Evolutionary conservation across 2,329 filamentous ascomycete genomes (phyloP).

Genomic region (Thielaviopsis musarum): DNA sequence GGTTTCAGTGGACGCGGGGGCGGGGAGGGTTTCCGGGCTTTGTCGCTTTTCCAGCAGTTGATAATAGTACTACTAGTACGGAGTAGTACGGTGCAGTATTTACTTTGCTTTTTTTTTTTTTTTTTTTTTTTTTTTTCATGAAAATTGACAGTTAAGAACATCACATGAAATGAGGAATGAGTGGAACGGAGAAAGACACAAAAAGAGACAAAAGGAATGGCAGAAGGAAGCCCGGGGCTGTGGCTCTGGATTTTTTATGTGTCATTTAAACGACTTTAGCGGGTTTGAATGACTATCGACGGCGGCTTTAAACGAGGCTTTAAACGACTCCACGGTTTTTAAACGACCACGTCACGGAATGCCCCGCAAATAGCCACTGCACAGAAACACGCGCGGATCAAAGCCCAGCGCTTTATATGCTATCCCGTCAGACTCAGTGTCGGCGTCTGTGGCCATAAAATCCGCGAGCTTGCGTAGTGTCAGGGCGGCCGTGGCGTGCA

Average conservation of each 20-base stretch:
- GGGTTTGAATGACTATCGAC: too few relatives aligned
- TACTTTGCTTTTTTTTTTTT: too few relatives aligned
- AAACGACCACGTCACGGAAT: not conserved
- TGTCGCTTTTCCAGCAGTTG: too few relatives aligned
- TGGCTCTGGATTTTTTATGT: not conserved
- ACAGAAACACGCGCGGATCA: slow-evolving; percentile 23
- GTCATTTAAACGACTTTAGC: not conserved
- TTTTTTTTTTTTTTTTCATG: too few relatives aligned
- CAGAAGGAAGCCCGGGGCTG: not conserved
- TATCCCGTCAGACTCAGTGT: slow-evolving; percentile 15
- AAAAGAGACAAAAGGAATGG: not conserved
- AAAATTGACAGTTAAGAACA: too few relatives aligned
- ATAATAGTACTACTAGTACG: too few relatives aligned
- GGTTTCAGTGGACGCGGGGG: too few relatives aligned
- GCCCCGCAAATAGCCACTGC: slow-evolving; percentile 22
- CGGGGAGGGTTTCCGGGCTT: too few relatives aligned
- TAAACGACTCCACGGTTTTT: too few relatives aligned
- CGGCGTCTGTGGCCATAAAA: slow-evolving; percentile 15
- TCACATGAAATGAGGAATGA: too few relatives aligned
- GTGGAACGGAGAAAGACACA: not conserved
- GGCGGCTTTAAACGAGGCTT: too few relatives aligned
- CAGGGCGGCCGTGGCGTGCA: not conserved
- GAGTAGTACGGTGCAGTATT: too few relatives aligned
- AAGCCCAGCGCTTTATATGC: slow-evolving; percentile 27
- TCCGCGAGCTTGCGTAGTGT: not conserved